Conservation (phyloP, 1,284 basidiomycete species). For the Tilletiopsis washingtonensis region DNA sequence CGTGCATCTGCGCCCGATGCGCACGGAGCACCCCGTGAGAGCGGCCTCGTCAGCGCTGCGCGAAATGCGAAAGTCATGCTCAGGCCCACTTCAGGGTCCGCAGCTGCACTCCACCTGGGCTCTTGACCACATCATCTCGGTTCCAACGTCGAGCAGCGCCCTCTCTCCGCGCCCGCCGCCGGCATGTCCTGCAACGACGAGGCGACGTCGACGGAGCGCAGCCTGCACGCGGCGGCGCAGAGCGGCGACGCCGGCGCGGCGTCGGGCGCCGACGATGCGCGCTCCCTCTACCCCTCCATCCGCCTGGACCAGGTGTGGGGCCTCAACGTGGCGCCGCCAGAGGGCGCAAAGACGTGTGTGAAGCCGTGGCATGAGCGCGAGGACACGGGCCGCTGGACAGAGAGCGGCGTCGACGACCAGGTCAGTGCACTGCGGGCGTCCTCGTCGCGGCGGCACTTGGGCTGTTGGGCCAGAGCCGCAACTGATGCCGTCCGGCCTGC, state of each 20-base stretch:
- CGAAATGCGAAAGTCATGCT: no score
- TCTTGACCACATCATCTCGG: no score
- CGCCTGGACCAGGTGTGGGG: slow-evolving; percentile 38
- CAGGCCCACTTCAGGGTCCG: no score
- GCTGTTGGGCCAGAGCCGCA: no score
- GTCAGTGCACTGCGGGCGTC: slow-evolving; percentile 4
- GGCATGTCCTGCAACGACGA: slow-evolving; percentile 6
- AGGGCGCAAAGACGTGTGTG: slow-evolving; percentile 33
- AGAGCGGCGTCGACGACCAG: slow-evolving; percentile 44
- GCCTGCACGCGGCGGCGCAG: neutral
- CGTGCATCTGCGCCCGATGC: no score
- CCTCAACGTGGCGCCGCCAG: slow-evolving; percentile 37
- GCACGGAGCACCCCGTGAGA: no score
- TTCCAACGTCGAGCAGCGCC: no score
- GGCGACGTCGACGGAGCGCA: neutral
- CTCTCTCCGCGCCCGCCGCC: no score
- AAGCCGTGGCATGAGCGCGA: slow-evolving; percentile 42
- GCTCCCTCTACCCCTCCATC: slow-evolving; percentile 37
- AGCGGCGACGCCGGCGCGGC: neutral
- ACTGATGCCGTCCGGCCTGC: no score
- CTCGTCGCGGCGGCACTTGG: no score
- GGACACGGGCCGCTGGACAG: slow-evolving; percentile 19
- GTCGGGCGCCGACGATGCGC: slow-evolving; percentile 13
- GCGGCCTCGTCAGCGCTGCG: no score
- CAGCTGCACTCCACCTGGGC: no score